Evolutionary conservation across 2,329 filamentous ascomycete species (phyloP), one percentile per base, ranked within the genome.

Genomic region (Colletotrichum sp.): DNA sequence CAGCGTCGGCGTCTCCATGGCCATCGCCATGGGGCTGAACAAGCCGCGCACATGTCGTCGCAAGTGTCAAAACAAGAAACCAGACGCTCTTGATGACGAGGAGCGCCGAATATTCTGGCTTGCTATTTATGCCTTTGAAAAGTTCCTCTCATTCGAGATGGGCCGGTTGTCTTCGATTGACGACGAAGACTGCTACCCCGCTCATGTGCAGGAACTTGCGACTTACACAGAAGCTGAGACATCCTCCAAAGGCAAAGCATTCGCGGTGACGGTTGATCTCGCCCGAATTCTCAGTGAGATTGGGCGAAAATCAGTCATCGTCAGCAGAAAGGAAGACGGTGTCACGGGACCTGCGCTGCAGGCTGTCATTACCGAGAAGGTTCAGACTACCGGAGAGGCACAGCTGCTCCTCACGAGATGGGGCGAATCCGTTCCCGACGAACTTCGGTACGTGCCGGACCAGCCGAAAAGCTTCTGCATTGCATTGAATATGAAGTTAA

Each of bases 1-100:
- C n/a, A 79, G 78, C 7, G 77, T 80, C 8, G 79, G 79, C 0
- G 77, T 82, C 13, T 73, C 79, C 16, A 79, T 79, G 32, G 80
- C 81, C 8, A 80, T 78, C 21, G 80, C 79, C 3, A 76, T 82
- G 15, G 80, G 81, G 13, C 72, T 82, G 15, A 80, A 82, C 30
- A 76, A 69, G 21, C 64, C 73, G 13, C 69, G 64, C 5, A 34
- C 69, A 8, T 69, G 70, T 12, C 26, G 32, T 5, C 39, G 39
- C 15, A 55, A 36, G 2, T 60, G 57, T 1, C 18, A 39, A 3
- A 21, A 34, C 30, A 30, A 16, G 10, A 72, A 66, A 1, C 63
- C 21, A 0, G 73, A 69, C 1, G 70, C 70, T 4, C 52, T 67
- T 1, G 62, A 67, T 6, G 69, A 73, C 5, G 69, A 76, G 10